Conservation (phyloP, 495 filamentous ascomycete genomes). For the Tuber brumale region DNA sequence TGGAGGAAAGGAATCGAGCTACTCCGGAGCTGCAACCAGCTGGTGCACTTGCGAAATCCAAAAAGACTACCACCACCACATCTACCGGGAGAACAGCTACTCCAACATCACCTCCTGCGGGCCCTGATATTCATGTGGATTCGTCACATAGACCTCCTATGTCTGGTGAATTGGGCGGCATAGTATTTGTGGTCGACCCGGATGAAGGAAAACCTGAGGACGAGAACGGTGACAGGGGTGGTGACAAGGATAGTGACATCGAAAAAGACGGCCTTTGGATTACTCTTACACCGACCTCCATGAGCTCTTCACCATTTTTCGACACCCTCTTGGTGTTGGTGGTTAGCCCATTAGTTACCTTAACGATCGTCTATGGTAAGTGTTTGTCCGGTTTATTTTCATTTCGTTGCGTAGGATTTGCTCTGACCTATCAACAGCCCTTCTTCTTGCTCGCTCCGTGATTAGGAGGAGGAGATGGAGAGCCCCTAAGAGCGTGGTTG, state of each 20-base stretch:
- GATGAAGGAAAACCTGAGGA: conserved; percentile 19
- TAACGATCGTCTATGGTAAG: conserved; percentile 74
- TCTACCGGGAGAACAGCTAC: conserved; percentile 33
- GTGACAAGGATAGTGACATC: conserved; percentile 52
- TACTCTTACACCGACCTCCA: conserved; percentile 80
- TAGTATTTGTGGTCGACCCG: conserved; percentile 20
- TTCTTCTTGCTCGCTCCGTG: conserved; percentile 79
- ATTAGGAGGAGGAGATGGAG: conserved; percentile 88
- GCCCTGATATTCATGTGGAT: conserved; percentile 19
- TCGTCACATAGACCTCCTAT: conserved; percentile 28
- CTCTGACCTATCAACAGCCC: conserved; percentile 44
- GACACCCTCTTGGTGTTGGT: conserved; percentile 91
- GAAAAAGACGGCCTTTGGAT: conserved; percentile 88
- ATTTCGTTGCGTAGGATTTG: conserved; percentile 23
- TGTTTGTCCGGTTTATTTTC: conserved; percentile 16
- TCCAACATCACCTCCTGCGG: conserved; percentile 21
- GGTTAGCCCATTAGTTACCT: conserved; percentile 81
- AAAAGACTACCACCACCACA: conserved; percentile 18
- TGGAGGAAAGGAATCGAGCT: conserved; percentile 14
- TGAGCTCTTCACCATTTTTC: conserved; percentile 89
- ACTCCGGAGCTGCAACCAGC: conserved; percentile 7
- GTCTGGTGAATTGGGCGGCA: conserved; percentile 24
- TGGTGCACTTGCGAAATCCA: conserved; percentile 21
- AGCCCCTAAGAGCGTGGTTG: conserved; percentile 91
- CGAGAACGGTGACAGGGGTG: conserved; percentile 9